Percentiles rank a stretch among this genome's conserved stretches.
phyloP scores from a whole-genome alignment of 2,329 filamentous ascomycete species.

The Lanzia echinophila region DNA sequence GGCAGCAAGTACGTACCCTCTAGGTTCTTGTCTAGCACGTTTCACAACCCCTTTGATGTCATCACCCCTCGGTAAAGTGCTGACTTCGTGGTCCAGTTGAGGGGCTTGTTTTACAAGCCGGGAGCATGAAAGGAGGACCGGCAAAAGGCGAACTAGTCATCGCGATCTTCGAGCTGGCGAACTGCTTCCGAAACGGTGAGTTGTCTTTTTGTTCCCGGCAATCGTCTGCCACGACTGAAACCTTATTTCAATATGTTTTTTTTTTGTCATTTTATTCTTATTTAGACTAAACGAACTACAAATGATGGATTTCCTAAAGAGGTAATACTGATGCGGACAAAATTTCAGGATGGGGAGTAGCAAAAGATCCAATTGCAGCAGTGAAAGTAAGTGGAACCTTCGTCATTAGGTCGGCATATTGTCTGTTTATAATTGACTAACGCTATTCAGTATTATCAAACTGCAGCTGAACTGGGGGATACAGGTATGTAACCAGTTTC shows the following conservation, averaged over 20 bases:
- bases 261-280: too few relatives aligned
- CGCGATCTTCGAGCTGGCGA: constrained; percentile 90
- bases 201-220: constrained; percentile 6
- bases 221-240: constrained; percentile 4
- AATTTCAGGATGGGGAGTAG: constrained; percentile 64
- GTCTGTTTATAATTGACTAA: constrained; percentile 19
- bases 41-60: not conserved
- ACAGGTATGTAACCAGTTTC: constrained; percentile 46
- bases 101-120: constrained; percentile 74
- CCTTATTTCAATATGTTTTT: not conserved
- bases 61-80: not conserved
- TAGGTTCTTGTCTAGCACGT: not conserved
- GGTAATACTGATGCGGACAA: constrained; percentile 7
- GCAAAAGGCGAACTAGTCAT: constrained; percentile 95
- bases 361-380: constrained; percentile 78
- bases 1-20: constrained; percentile 45
- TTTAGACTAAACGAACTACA: too few relatives aligned
- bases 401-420: constrained; percentile 22
- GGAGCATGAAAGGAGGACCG: constrained; percentile 85
- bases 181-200: constrained; percentile 78
- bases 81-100: constrained; percentile 46
- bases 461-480: constrained; percentile 91
- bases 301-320: not conserved
- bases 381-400: constrained; percentile 48
- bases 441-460: constrained; percentile 79